Conservation (phyloP, 306 rosid genomes). For the Alnus rubra region DNA sequence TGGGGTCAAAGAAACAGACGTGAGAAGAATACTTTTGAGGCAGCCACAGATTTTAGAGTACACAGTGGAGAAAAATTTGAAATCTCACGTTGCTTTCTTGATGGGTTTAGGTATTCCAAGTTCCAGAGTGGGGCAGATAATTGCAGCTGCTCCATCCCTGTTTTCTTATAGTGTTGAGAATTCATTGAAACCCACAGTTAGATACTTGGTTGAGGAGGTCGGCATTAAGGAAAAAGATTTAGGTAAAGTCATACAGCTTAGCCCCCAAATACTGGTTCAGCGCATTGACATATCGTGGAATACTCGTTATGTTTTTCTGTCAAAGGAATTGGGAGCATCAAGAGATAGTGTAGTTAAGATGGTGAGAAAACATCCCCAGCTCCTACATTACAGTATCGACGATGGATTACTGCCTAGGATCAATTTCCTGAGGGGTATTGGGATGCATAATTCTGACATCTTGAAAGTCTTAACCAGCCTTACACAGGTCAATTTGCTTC, state of each 20-base stretch:
- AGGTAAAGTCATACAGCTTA: conserved; percentile 89
- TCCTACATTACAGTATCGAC: conserved; percentile 93
- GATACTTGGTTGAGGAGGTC: conserved; percentile 89
- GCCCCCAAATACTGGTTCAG: conserved; percentile 95
- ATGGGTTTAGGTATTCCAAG: conserved; percentile 70
- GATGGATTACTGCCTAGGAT: conserved; percentile 90
- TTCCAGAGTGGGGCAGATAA: conserved; percentile 85
- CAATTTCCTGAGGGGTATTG: conserved; percentile 91
- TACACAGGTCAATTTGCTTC: conserved; percentile 65
- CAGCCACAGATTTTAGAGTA: conserved; percentile 90
- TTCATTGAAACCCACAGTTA: conserved; percentile 82
- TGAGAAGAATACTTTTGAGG: conserved; percentile 80
- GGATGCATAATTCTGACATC: conserved; percentile 85
- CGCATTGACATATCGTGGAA: conserved; percentile 88
- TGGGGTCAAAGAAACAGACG: conserved; percentile 86
- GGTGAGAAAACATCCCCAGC: conserved; percentile 95
- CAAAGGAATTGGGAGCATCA: conserved; percentile 89
- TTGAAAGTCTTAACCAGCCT: conserved; percentile 89
- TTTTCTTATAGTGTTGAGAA: conserved; percentile 91
- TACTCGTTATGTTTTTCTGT: conserved; percentile 70
- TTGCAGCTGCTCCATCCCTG: conserved; percentile 76
- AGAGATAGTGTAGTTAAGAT: conserved; percentile 88
- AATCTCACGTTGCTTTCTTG: conserved; percentile 82
- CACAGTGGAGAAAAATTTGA: conserved; percentile 83
- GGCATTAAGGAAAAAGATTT: conserved; percentile 91